These are phyloP conservation scores for Geranium brycei DNA, from an alignment of 345 rosid genomes.

Conservation along the genomic window DNA sequence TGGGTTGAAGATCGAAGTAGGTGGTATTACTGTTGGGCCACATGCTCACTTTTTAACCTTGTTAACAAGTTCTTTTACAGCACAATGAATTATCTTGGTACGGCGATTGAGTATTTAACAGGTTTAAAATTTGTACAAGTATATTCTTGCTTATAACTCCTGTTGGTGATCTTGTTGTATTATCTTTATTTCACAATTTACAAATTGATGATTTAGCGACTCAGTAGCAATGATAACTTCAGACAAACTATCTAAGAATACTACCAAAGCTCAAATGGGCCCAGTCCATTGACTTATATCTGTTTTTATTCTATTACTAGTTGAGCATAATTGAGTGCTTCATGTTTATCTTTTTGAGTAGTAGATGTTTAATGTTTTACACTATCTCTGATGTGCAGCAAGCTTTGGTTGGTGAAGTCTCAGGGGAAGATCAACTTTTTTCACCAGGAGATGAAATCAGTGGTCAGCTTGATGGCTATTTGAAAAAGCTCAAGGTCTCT, in stretches of 20 bases:
- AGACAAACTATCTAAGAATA: background rate
- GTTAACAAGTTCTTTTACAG: no score
- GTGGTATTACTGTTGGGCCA: no score
- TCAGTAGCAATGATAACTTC: background rate
- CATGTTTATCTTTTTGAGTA: background rate
- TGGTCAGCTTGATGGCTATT: conserved; percentile 54
- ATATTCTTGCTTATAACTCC: background rate
- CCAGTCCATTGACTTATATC: background rate
- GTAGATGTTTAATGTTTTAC: background rate
- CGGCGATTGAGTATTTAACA: background rate
- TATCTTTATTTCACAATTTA: background rate
- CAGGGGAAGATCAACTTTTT: conserved; percentile 86
- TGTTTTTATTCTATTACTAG: background rate
- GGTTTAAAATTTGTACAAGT: background rate
- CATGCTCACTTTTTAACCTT: no score
- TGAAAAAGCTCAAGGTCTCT: conserved; percentile 59
- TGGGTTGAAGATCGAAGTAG: no score
- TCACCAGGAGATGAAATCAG: conserved; percentile 49
- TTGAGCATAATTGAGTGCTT: background rate
- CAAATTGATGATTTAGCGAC: background rate
- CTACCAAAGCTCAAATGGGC: background rate
- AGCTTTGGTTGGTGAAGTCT: conserved; percentile 90
- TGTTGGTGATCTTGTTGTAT: background rate
- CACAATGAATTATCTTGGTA: no score
- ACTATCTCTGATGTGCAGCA: conserved; percentile 33